phyloP scores from a whole-genome alignment of 2,329 filamentous ascomycete genomes.

The Chrysoporthe cubensis region DNA sequence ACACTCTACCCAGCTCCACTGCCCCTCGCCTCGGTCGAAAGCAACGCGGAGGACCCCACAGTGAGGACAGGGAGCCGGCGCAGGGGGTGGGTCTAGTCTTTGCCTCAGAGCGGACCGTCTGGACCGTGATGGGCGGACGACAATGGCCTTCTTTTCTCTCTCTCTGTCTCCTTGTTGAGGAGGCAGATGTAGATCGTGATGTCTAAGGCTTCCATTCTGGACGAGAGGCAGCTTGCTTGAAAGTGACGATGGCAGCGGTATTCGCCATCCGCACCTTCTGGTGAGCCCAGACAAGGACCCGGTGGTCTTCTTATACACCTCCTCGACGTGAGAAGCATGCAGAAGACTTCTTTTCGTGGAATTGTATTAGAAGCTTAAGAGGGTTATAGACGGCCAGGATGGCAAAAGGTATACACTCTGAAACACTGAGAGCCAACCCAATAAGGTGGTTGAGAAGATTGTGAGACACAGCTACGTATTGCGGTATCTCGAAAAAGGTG shows the following conservation, averaged over 20 bases:
- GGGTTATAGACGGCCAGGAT: not conserved
- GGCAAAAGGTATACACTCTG: no score
- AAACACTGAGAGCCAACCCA: not conserved
- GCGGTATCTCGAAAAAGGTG: not conserved
- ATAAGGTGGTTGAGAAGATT: not conserved
- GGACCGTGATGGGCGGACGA: no score
- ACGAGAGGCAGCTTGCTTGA: not conserved
- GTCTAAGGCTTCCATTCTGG: not conserved
- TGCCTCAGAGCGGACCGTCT: no score
- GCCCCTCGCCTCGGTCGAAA: constrained; percentile 8
- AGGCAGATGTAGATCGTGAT: no score
- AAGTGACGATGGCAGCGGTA: not conserved
- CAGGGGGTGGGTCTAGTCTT: not conserved
- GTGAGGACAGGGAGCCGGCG: not conserved
- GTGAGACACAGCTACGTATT: not conserved
- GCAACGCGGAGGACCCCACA: constrained; percentile 10
- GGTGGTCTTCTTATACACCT: not conserved
- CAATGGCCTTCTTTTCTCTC: no score
- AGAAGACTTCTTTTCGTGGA: not conserved
- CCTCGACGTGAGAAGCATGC: not conserved
- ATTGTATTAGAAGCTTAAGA: not conserved
- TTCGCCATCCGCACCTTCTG: not conserved
- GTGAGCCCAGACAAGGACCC: not conserved
- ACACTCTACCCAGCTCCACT: not conserved
- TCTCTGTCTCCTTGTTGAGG: no score